Conservation (phyloP, 164 flowering plant genomes). For the Macadamia tetraphylla region DNA sequence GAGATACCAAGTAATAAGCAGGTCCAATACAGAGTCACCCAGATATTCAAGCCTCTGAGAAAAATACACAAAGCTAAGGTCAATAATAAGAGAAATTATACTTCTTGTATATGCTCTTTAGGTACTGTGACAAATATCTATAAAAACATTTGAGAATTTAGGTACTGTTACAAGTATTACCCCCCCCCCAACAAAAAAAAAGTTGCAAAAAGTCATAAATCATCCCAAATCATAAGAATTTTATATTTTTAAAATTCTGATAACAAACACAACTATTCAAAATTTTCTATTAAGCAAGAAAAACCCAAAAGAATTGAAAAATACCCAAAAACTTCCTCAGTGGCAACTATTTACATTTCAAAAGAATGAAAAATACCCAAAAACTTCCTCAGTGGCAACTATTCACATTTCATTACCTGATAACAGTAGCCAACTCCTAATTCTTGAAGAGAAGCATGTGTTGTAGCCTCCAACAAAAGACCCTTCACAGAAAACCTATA, state of each 20-base stretch:
- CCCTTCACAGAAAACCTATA: conserved; percentile 61
- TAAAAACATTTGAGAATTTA: neutral
- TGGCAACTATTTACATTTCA: no score
- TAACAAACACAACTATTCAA: no score
- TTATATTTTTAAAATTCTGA: no score
- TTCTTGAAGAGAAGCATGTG: conserved; percentile 69
- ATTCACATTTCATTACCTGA: conserved; percentile 40
- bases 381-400: neutral
- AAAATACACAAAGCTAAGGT: conserved; percentile 11
- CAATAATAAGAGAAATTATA: conserved; percentile 1
- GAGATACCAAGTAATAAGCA: conserved; percentile 79
- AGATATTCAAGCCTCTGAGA: conserved; percentile 91
- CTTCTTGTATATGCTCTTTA: neutral
- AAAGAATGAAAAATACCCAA: neutral
- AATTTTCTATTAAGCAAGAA: no score
- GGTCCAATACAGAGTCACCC: conserved; percentile 83
- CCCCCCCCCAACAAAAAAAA: neutral
- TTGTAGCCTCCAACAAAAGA: conserved; percentile 76
- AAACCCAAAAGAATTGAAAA: no score
- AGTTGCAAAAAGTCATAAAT: neutral
- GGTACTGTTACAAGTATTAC: neutral
- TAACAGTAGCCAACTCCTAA: conserved; percentile 56
- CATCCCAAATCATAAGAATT: no score
- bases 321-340: no score
- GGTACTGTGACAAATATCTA: neutral